Evolutionary conservation across 1,284 basidiomycete species (phyloP).

Genomic region (Cutaneotrichosporon cyanovorans): DNA sequence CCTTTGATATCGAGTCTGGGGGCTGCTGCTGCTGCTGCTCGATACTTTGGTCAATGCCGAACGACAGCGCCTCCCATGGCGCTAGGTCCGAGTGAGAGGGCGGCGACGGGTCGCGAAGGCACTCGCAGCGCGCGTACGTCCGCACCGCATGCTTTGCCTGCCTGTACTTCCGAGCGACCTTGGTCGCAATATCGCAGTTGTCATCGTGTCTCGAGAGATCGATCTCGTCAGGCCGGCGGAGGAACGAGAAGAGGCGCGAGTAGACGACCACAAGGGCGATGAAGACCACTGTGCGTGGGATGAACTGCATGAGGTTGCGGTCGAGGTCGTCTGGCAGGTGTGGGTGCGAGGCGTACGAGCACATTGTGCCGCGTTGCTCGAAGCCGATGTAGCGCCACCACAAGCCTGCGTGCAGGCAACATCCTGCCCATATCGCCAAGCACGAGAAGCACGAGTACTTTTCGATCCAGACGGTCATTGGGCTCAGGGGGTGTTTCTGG

Average conservation of each 20-base stretch:
- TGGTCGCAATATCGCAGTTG: not conserved
- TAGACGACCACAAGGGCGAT: conserved; percentile 40
- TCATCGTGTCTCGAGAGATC: conserved; percentile 25
- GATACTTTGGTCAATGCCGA: not conserved
- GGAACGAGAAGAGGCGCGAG: conserved; percentile 44
- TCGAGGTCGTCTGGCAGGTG: conserved; percentile 13
- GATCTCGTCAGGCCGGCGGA: conserved; percentile 43
- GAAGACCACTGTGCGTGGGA: conserved; percentile 40
- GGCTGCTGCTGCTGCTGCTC: not conserved
- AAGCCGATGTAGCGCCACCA: conserved; percentile 33
- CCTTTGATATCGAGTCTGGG: not conserved
- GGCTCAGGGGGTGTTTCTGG: conserved; percentile 39
- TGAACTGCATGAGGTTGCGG: conserved; percentile 38
- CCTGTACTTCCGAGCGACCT: not conserved
- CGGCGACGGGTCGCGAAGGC: not conserved
- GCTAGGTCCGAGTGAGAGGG: not conserved
- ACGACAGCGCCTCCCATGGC: conserved; percentile 1
- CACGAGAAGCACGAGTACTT: conserved; percentile 23
- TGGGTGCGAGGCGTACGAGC: conserved; percentile 29
- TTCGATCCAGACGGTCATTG: conserved; percentile 28
- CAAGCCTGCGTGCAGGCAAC: conserved; percentile 29
- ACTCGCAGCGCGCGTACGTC: too few relatives aligned
- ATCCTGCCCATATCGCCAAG: conserved; percentile 27
- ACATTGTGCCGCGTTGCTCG: conserved; percentile 24
- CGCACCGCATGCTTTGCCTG: not conserved